A percentile compares a stretch with the other conserved stretches of the same genome.
These are phyloP conservation scores for Neotropicomus parvogracilis DNA, from an alignment of 1,284 basidiomycete species.

Conservation along the genomic window DNA sequence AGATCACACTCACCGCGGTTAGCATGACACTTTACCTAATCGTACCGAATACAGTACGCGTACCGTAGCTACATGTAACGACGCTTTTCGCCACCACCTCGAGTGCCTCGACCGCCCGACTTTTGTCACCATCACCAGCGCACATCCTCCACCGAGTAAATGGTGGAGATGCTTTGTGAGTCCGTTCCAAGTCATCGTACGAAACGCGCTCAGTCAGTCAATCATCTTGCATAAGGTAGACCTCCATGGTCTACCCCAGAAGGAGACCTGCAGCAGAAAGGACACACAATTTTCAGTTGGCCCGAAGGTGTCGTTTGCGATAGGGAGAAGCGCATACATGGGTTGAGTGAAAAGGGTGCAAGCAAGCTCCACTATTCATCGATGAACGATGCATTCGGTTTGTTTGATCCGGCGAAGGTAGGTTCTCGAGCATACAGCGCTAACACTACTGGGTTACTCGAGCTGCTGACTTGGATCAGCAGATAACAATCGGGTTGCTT, in stretches of 20 bases:
- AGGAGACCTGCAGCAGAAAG: not conserved
- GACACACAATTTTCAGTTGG: constrained; percentile 14
- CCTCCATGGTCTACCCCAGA: constrained; percentile 17
- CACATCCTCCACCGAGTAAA: too few relatives aligned
- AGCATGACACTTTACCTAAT: too few relatives aligned
- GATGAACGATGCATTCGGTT: constrained; percentile 2
- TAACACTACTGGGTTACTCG: too few relatives aligned
- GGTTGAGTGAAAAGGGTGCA: constrained; percentile 5
- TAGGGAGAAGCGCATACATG: constrained; percentile 9
- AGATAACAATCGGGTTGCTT: too few relatives aligned
- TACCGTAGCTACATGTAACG: too few relatives aligned
- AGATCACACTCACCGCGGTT: too few relatives aligned
- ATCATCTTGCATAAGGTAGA: not conserved
- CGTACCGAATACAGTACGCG: too few relatives aligned
- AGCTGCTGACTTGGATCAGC: too few relatives aligned
- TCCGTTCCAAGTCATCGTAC: not conserved
- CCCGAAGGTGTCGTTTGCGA: constrained; percentile 5
- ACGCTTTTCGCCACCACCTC: too few relatives aligned
- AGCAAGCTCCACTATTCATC: constrained; percentile 9
- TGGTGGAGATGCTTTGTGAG: constrained; percentile 19
- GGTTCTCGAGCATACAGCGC: not conserved
- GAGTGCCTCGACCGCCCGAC: too few relatives aligned
- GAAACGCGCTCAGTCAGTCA: not conserved
- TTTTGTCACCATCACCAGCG: too few relatives aligned
- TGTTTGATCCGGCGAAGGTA: not conserved